Evolutionary conservation across 2,329 filamentous ascomycete species (phyloP).

Genomic region (Didymella keratinophila): DNA sequence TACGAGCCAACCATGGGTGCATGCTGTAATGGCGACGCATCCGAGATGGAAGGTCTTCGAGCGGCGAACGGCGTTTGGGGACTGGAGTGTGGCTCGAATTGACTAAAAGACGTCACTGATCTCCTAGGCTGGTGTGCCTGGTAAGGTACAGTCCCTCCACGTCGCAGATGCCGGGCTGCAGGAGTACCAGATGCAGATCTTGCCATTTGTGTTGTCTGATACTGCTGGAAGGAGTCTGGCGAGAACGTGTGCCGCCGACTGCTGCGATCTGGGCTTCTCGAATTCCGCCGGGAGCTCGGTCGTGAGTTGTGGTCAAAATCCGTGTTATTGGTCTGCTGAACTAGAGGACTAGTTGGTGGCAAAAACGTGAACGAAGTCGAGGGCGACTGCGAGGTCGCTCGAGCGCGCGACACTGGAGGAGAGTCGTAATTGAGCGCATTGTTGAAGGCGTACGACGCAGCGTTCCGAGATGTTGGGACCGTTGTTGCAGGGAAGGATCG

Average conservation of each 20-base stretch:
- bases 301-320: slow-evolving; percentile 70
- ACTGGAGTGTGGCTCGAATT: slow-evolving; percentile 48
- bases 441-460: slow-evolving; percentile 29
- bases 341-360: slow-evolving; percentile 89
- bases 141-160: slow-evolving; percentile 70
- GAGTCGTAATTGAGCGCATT: slow-evolving; percentile 27
- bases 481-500: slow-evolving; percentile 54
- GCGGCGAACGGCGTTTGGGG: slow-evolving; percentile 60
- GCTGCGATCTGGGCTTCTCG: slow-evolving; percentile 56
- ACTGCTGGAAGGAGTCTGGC: slow-evolving; percentile 64
- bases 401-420: slow-evolving; percentile 50
- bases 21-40: slow-evolving; percentile 80
- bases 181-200: slow-evolving; percentile 43
- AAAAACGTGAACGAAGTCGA: slow-evolving; percentile 83
- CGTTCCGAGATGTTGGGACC: slow-evolving; percentile 28
- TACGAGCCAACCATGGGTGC: slow-evolving; percentile 98
- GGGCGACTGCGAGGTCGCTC: slow-evolving; percentile 65
- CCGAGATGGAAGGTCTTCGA: slow-evolving; percentile 75
- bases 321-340: slow-evolving; percentile 85
- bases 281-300: slow-evolving; percentile 47
- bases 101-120: slow-evolving; percentile 70
- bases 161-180: slow-evolving; percentile 54
- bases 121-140: slow-evolving; percentile 81
- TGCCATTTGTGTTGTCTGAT: slow-evolving; percentile 53
- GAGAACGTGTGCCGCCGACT: slow-evolving; percentile 77